phyloP scores from a whole-genome alignment of 495 filamentous ascomycete genomes.

The Glarea lozoyensis region DNA sequence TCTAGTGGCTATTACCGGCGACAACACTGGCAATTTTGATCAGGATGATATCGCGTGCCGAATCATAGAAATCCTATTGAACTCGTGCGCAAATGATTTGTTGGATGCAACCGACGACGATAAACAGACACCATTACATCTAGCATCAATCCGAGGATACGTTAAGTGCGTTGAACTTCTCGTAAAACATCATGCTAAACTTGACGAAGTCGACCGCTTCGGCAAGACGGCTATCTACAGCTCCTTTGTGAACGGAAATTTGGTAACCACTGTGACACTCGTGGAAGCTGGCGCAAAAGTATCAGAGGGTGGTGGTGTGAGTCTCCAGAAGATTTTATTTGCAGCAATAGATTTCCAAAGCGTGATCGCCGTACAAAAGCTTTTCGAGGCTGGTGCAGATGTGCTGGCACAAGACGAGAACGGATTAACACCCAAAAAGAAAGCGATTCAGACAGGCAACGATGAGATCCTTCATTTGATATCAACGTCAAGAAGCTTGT shows the following conservation, averaged over 20 bases:
- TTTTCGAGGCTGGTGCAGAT: constrained; percentile 8
- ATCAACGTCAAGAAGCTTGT: not conserved
- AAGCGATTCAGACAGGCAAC: constrained; percentile 1
- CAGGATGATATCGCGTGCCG: not conserved
- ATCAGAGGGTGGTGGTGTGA: not conserved
- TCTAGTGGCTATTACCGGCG: not conserved
- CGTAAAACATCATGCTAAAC: constrained; percentile 3
- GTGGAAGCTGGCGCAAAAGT: constrained; percentile 8
- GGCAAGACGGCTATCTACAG: constrained; percentile 6
- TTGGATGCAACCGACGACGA: constrained; percentile 5
- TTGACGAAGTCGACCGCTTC: constrained; percentile 5
- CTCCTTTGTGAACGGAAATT: constrained; percentile 1
- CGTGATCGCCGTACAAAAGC: not conserved
- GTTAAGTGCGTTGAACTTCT: constrained; percentile 4
- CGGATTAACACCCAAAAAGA: constrained; percentile 6
- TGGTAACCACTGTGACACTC: not conserved
- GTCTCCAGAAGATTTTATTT: constrained; percentile 6
- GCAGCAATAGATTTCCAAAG: constrained; percentile 4
- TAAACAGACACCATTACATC: constrained; percentile 11
- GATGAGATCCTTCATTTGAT: not conserved
- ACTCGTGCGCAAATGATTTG: not conserved
- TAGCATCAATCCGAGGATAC: constrained; percentile 1
- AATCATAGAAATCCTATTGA: constrained; percentile 4
- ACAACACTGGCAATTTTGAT: too few species aligned
- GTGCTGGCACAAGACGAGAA: constrained; percentile 8